Evolutionary conservation across 1,139 yeast genomes (phyloP).

Genomic region (Kodamaea arcana): DNA sequence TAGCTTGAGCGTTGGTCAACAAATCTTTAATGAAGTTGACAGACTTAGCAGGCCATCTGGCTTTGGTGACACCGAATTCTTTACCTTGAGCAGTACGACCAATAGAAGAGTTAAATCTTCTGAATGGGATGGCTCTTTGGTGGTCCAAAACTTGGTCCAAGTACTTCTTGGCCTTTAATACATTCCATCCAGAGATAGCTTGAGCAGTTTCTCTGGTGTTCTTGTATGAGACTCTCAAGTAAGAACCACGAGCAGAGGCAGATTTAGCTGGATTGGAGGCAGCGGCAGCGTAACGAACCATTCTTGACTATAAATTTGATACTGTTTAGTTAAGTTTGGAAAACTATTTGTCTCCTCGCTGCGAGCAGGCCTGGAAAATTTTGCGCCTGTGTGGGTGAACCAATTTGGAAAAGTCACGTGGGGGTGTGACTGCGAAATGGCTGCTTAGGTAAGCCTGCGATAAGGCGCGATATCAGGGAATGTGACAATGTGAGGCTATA

Average conservation of each 20-base stretch:
- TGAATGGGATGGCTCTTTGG: conserved; percentile 99
- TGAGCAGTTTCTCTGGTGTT: conserved; percentile 99
- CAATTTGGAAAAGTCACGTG: no score
- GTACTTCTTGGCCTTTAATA: conserved; percentile 93
- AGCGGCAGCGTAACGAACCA: conserved; percentile 93
- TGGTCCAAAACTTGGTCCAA: conserved; percentile 95
- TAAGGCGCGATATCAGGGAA: no score
- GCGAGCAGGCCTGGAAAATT: no score
- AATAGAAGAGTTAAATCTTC: conserved; percentile 93
- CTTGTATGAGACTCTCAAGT: conserved; percentile 99
- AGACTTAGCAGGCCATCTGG: conserved; percentile 99
- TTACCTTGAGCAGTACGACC: conserved; percentile 99
- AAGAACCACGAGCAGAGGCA: conserved; percentile 98
- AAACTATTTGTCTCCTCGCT: no score
- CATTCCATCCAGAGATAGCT: conserved; percentile 97
- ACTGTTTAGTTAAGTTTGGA: no score
- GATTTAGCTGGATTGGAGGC: conserved; percentile 99
- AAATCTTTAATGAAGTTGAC: conserved; percentile 94
- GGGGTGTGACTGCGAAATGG: no score
- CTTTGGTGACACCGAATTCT: conserved; percentile 99
- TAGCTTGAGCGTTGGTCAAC: conserved; percentile 96
- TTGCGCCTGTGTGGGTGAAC: no score
- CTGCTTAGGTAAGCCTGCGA: no score
- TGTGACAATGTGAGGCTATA: no score
- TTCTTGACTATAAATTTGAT: conserved; percentile 21